These are phyloP conservation scores for Malus domestica DNA, from an alignment of 306 rosid genomes.

Conservation along the genomic window DNA sequence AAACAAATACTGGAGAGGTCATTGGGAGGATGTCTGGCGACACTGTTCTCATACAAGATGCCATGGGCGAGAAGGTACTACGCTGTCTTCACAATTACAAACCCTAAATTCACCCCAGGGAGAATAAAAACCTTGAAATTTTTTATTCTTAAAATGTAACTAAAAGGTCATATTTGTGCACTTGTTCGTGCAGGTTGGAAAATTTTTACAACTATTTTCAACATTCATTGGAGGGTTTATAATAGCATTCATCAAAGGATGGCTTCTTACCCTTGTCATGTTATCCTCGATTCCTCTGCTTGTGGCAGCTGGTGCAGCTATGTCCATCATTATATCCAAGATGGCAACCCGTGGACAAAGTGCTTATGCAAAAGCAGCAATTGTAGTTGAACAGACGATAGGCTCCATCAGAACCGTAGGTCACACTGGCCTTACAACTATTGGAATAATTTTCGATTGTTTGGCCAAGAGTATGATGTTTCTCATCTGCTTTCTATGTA, in stretches of 20 bases:
- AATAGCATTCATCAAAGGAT: conserved; percentile 69
- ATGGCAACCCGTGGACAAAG: conserved; percentile 65
- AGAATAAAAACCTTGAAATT: neutral
- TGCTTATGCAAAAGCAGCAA: conserved; percentile 79
- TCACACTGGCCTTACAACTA: neutral
- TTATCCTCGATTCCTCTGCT: conserved; percentile 70
- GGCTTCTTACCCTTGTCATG: conserved; percentile 85
- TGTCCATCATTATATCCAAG: conserved; percentile 46
- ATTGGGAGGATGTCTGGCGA: conserved; percentile 91
- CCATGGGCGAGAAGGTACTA: conserved; percentile 93
- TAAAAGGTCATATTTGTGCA: neutral
- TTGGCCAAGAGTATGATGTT: conserved; percentile 4
- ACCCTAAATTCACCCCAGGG: neutral
- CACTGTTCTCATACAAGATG: conserved; percentile 89
- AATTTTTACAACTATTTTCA: conserved; percentile 51
- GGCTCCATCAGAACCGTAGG: conserved; percentile 85
- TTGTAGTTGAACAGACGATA: conserved; percentile 77
- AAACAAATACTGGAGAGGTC: conserved; percentile 87
- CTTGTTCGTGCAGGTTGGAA: conserved; percentile 56
- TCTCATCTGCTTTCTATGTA: conserved; percentile 6
- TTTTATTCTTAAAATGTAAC: neutral
- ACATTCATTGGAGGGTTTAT: conserved; percentile 67
- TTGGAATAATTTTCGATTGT: neutral
- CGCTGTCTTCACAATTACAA: neutral
- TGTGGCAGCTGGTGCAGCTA: conserved; percentile 49